Base-by-base conservation (phyloP, 2,329 filamentous ascomycete genomes). In the Emmonsiellopsis sp. region DNA sequence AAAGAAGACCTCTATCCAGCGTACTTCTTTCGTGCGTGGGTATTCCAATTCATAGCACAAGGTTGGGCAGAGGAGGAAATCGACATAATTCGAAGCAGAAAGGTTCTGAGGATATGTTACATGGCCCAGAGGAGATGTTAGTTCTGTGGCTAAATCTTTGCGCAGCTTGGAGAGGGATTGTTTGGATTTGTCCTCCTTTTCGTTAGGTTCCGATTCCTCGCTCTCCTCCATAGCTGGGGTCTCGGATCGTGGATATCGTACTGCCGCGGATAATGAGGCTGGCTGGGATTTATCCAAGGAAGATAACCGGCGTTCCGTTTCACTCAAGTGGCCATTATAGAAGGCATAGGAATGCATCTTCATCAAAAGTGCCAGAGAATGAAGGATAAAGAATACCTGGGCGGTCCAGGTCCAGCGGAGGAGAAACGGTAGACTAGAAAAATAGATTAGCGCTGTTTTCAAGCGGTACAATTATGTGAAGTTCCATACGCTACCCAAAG, bases 331-430 rank as follows among this genome's bases (percentile, higher is more conserved):
- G 9, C 93, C 93, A 63, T 96, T 97, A 75, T 98, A 98, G 70
- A 97, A 98, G 27, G 89, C 87, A 65, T 95, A 98, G 5, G 91
- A 96, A 69, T 98, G 93, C 83, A 97, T 93, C 77, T 98, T 98
- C 93, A 98, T 98, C 49, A 96, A 83, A 17, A 98, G 78, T 6
- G 88, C 86, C 71, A 98, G 83, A 43, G 90, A 86, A 70, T 98
- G 93, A 36, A 98, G 77, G 9, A 91, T 86, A 61, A 98, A 81
- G 69, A 94, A 98, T 40, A 98, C 93, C 66, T 97, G 93, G 2
- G 92, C 85, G 0, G 93, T 98, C 93, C 93, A 98, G 2, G 90
- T 88, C 93, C 93, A 98, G 50, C 86, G 79, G 7, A 94, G 77
- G 61, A 85, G 70, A 60, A 97, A 97, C 0, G 93, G 93, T 65